Base-by-base conservation (phyloP, 2,329 filamentous ascomycete genomes). In the Fusarium udum region DNA sequence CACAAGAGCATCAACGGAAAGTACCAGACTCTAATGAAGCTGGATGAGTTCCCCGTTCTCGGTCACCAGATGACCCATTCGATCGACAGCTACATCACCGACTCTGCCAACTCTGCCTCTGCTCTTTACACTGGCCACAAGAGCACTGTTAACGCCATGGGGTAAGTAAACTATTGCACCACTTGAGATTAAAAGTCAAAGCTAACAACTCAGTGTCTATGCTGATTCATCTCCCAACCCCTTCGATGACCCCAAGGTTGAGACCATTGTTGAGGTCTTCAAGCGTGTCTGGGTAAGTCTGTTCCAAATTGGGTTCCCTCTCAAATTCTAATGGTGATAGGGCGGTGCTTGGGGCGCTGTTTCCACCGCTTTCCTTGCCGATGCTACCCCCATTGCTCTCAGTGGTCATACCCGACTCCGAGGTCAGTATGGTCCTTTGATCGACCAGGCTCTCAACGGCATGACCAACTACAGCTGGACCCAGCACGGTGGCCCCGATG, bases 41-140 rank as follows among this genome's bases (percentile, higher is more conserved):
- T 97, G 85, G 94, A 97, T 84, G 88, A 94, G 79, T 96, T 96
- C 83, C 93, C 94, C 6, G 89, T 95, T n/a, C 80, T 95, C 16
- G 94, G 94, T 26, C 94, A 97, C 81, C 93, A 95, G 83, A 95
- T 96, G 91, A 95, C 93, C 16, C 93, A 95, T 83, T 95, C 93
- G 3, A 90, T 96, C 79, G 93, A 95, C 83, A 91, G 87, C 56
- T 95, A 93, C 86, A 95, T 96, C 79, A 96, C 93, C 42, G 93
- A 96, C 81, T 94, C 92, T 69, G 94, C 94, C 82, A 96, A 96
- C 84, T 94, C 92, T 10, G 93, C 93, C 8, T 93, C 92, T 48
- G 92, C 93, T 22, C 85, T 96, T 24, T 96, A 95, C 84, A 91
- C 89, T 31, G 94, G 94, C 39, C 93, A 96, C 85, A 96, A 96